phyloP scores from a whole-genome alignment of 352 stramenopile genomes.

The Thraustochytrium sp. region DNA sequence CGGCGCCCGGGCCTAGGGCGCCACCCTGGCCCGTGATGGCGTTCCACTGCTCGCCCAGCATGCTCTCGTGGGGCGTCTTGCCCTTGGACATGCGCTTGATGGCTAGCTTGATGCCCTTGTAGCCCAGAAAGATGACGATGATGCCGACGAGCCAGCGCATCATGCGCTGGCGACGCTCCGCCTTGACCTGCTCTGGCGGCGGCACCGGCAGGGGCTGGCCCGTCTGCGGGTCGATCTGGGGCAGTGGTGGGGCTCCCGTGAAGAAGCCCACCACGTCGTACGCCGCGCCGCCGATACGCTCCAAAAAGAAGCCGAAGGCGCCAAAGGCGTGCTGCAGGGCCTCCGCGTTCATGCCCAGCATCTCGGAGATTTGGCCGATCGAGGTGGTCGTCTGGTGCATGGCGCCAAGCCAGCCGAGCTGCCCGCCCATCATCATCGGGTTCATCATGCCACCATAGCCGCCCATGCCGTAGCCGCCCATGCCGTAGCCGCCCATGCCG shows the following conservation, averaged over 20 bases:
- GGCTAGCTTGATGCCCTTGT: constrained; percentile 17
- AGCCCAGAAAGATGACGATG: constrained; percentile 23
- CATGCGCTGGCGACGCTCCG: neutral
- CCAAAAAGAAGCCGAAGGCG: constrained; percentile 33
- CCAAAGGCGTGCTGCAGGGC: constrained; percentile 44
- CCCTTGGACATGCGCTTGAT: constrained; percentile 8
- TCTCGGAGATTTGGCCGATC: constrained; percentile 44
- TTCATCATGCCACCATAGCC: neutral
- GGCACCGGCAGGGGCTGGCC: constrained; percentile 23
- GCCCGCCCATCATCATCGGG: constrained; percentile 23
- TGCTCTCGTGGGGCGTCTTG: constrained; percentile 29
- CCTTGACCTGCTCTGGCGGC: constrained; percentile 22
- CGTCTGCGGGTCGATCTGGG: constrained; percentile 33
- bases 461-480: constrained; percentile 22
- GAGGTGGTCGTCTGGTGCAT: constrained; percentile 38
- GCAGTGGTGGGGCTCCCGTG: constrained; percentile 27
- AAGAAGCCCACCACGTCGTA: constrained; percentile 37
- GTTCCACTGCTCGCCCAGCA: constrained; percentile 33
- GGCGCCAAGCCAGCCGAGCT: constrained; percentile 44
- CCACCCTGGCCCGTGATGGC: constrained; percentile 1
- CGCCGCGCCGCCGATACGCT: constrained; percentile 27
- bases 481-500: constrained; percentile 31
- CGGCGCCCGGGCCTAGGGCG: neutral
- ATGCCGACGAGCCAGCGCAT: constrained; percentile 34
- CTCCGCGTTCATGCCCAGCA: constrained; percentile 46